Evolutionary conservation across 371 early-diverging fungal genomes (phyloP).

Genomic region (Mortierella polycephala): DNA sequence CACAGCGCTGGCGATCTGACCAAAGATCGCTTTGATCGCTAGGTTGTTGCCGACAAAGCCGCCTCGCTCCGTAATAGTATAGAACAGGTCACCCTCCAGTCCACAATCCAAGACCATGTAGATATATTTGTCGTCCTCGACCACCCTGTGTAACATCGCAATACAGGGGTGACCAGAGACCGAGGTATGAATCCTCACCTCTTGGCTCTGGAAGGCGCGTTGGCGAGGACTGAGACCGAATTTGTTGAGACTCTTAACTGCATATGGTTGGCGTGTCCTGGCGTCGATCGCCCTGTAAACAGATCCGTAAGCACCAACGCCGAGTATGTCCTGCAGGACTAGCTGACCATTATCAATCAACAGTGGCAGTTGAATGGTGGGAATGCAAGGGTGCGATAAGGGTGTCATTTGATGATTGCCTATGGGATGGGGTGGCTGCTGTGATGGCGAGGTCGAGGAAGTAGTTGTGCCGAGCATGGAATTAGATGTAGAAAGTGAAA

Average conservation of each 20-base stretch:
- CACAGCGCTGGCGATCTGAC: conserved; percentile 70
- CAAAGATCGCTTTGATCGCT: conserved; percentile 66
- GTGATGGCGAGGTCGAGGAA: background rate
- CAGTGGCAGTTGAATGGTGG: conserved; percentile 11
- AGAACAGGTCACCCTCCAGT: conserved; percentile 75
- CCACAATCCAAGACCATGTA: conserved; percentile 82
- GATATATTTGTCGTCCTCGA: conserved; percentile 74
- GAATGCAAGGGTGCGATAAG: conserved; percentile 8
- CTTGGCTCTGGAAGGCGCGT: conserved; percentile 72
- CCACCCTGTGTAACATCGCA: conserved; percentile 76
- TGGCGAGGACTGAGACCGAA: conserved; percentile 65
- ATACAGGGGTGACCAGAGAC: conserved; percentile 79
- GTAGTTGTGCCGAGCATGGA: conserved; percentile 8
- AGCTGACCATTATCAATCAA: conserved; percentile 24
- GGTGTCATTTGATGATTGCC: conserved; percentile 24
- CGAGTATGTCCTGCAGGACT: conserved; percentile 61
- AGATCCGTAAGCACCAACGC: conserved; percentile 77
- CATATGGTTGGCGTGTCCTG: conserved; percentile 56
- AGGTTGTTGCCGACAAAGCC: conserved; percentile 61
- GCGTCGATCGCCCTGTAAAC: conserved; percentile 68
- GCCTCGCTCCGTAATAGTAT: conserved; percentile 69
- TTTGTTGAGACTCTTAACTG: conserved; percentile 78
- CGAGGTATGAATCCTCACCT: conserved; percentile 76
- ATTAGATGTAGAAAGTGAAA: no score
- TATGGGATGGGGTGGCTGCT: background rate